Percentiles rank a stretch among this genome's conserved stretches.
Evolutionary conservation across 805 yeast species (phyloP).

Genomic region (Pichia paraexigua): DNA sequence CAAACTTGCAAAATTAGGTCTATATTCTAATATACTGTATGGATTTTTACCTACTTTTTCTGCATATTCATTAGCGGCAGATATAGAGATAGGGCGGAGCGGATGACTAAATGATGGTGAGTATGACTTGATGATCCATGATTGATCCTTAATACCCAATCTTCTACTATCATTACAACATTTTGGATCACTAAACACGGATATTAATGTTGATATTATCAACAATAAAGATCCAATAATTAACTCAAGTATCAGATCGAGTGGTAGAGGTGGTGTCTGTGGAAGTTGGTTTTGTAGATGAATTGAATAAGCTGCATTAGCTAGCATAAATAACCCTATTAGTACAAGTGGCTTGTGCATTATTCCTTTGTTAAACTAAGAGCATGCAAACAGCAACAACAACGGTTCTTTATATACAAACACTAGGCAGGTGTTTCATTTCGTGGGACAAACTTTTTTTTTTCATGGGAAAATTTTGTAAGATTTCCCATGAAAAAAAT

Average conservation of each 20-base stretch:
- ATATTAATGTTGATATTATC: neutral
- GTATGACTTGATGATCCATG: neutral
- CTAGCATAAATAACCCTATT: slow-evolving; percentile 1
- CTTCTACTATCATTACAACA: neutral
- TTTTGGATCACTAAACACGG: neutral
- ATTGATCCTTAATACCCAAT: neutral
- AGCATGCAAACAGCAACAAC: too few species aligned
- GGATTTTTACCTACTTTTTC: neutral
- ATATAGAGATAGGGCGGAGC: neutral
- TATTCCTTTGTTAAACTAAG: too few species aligned
- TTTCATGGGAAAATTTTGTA: neutral
- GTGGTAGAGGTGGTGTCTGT: neutral
- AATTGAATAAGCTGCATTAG: slow-evolving; percentile 3
- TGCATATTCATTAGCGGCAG: neutral
- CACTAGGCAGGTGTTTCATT: too few species aligned
- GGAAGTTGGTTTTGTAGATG: neutral
- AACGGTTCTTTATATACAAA: too few species aligned
- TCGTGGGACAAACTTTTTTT: too few species aligned
- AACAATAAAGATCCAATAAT: neutral
- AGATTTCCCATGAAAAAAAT: neutral
- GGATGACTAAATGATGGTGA: neutral
- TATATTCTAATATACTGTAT: neutral
- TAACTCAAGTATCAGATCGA: neutral
- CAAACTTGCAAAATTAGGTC: neutral
- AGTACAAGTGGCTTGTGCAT: neutral